Evolutionary conservation across 805 yeast species (phyloP).

Genomic region (Hanseniaspora pseudoguilliermondii): DNA sequence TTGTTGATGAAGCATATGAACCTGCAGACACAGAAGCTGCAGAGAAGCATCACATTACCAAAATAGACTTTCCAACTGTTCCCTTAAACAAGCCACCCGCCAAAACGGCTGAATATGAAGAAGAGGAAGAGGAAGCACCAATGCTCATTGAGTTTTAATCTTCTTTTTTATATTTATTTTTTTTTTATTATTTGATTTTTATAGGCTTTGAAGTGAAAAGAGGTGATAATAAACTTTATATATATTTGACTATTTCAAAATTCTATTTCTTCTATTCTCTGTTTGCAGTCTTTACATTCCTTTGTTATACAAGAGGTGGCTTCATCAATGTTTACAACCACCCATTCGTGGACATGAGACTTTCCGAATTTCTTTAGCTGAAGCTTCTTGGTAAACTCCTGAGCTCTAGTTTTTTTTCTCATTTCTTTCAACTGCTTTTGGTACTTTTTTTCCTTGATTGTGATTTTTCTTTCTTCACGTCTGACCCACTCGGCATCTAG

Average conservation of each 20-base stretch:
- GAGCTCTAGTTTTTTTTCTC: conserved; percentile 87
- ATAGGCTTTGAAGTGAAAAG: background rate
- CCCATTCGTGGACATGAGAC: conserved; percentile 67
- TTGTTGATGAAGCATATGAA: background rate
- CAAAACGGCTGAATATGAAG: conserved; percentile 11
- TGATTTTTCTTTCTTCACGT: conserved; percentile 58
- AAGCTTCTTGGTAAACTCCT: conserved; percentile 61
- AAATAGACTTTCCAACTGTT: conserved; percentile 32
- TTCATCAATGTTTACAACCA: conserved; percentile 37
- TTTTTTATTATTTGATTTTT: background rate
- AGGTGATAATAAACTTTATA: background rate
- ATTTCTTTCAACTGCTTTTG: conserved; percentile 69
- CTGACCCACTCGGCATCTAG: conserved; percentile 87
- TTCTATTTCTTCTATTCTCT: conserved; percentile 67
- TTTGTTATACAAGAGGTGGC: conserved; percentile 36
- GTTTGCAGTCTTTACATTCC: conserved; percentile 69
- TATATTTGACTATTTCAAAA: conserved; percentile 25
- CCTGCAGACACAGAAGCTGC: background rate
- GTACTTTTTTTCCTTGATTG: conserved; percentile 66
- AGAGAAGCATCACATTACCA: conserved; percentile 21
- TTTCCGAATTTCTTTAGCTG: conserved; percentile 48
- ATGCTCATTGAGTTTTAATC: conserved; percentile 24
- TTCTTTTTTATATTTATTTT: background rate
- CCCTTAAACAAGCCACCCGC: conserved; percentile 25
- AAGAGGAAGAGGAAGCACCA: conserved; percentile 18